Conservation (phyloP, 164 flowering plant genomes). For the Sextonia rubra region DNA sequence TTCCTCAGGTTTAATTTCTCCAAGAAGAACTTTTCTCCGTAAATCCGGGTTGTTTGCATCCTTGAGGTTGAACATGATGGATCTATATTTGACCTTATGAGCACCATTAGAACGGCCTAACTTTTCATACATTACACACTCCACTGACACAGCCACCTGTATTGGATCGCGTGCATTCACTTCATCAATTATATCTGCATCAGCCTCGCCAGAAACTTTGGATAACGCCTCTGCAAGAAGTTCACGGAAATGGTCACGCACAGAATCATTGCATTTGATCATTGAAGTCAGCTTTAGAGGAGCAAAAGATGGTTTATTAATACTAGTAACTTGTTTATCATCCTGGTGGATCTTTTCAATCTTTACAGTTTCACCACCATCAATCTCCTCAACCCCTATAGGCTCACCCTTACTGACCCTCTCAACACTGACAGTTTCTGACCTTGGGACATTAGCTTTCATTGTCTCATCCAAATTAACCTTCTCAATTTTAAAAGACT, state of each 20-base stretch:
- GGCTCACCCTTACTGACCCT: neutral
- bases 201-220: conserved; percentile 56
- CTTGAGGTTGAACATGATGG: conserved; percentile 80
- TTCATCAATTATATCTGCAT: conserved; percentile 39
- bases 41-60: conserved; percentile 86
- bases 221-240: conserved; percentile 63
- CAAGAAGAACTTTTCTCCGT: conserved; percentile 76
- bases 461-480: neutral
- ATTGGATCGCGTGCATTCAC: conserved; percentile 66
- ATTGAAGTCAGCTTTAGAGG: conserved; percentile 67
- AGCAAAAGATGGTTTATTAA: conserved; percentile 27
- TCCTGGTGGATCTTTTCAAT: conserved; percentile 35
- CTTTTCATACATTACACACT: conserved; percentile 72
- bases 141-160: conserved; percentile 71
- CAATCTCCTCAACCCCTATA: neutral
- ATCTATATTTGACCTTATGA: conserved; percentile 74
- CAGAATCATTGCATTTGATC: conserved; percentile 58
- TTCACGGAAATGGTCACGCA: conserved; percentile 75
- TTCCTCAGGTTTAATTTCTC: conserved; percentile 55
- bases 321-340: conserved; percentile 20
- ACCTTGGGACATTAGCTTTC: neutral
- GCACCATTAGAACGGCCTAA: conserved; percentile 69
- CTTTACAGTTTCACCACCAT: conserved; percentile 16
- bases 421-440: neutral
- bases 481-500: conserved; percentile 21